phyloP scores from a whole-genome alignment of 345 rosid species.

The Eutrema yunnanense region DNA sequence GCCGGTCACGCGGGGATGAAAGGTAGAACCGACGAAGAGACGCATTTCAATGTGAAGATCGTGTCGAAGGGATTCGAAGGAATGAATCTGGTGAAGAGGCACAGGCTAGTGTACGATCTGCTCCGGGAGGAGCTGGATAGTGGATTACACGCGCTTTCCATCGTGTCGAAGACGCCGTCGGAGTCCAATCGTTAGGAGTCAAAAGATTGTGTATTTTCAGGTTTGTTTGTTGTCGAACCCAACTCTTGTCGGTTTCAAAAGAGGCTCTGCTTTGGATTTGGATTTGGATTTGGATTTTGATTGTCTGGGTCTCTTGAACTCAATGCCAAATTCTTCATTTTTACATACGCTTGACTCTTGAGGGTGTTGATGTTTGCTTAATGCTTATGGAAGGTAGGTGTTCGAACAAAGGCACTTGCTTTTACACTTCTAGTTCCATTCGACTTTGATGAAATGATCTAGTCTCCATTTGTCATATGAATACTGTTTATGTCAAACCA shows the following conservation, averaged over 20 bases:
- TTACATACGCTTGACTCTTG: neutral
- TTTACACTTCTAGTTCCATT: neutral
- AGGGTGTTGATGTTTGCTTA: neutral
- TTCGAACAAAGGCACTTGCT: neutral
- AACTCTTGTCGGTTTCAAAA: neutral
- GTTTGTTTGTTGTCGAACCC: neutral
- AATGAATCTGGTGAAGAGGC: slow-evolving; percentile 89
- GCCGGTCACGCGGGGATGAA: slow-evolving; percentile 88
- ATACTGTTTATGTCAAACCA: neutral
- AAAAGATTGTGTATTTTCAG: neutral
- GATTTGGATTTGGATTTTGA: no score
- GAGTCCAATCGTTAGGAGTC: slow-evolving; percentile 24
- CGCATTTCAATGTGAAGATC: slow-evolving; percentile 79
- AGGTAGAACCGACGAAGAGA: slow-evolving; percentile 64
- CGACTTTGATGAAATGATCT: no score
- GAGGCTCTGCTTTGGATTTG: neutral
- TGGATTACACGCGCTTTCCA: slow-evolving; percentile 84
- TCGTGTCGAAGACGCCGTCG: slow-evolving; percentile 79
- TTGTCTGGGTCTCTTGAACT: neutral
- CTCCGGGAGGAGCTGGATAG: slow-evolving; percentile 75
- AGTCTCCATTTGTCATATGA: no score
- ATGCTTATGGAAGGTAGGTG: neutral
- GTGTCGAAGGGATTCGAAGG: slow-evolving; percentile 83
- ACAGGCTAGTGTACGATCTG: slow-evolving; percentile 62
- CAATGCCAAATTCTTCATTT: neutral